Percentiles rank a stretch among this genome's conserved stretches.
Evolutionary conservation across 768 basidiomycete species (phyloP).

Genomic region (Boletus edulis): DNA sequence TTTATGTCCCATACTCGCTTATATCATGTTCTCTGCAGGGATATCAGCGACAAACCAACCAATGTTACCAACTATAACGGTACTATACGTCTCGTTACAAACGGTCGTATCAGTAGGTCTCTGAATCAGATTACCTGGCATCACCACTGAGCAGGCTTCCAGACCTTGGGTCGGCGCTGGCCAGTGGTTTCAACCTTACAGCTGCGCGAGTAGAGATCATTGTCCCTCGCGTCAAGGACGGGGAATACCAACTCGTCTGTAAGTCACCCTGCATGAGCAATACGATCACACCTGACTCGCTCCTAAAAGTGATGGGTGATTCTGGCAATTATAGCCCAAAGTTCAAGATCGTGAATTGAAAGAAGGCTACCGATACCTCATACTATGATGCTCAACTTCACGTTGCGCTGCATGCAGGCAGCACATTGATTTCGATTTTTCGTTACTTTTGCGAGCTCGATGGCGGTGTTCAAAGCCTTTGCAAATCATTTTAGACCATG

Average conservation of each 20-base stretch:
- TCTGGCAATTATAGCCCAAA: constrained; percentile 29
- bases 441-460: too few relatives aligned
- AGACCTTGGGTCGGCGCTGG: constrained; percentile 22
- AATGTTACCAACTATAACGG: constrained; percentile 34
- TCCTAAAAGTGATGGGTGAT: constrained; percentile 31
- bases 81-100: constrained; percentile 27
- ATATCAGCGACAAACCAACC: constrained; percentile 23
- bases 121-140: background rate
- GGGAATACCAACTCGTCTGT: constrained; percentile 35
- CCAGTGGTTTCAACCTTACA: constrained; percentile 28
- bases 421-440: too few relatives aligned
- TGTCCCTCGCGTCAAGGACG: constrained; percentile 30
- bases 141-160: constrained; percentile 4
- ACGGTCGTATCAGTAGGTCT: constrained; percentile 23
- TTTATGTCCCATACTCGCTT: background rate
- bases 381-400: too few relatives aligned
- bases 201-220: constrained; percentile 22
- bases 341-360: constrained; percentile 23
- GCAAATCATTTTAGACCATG: too few relatives aligned
- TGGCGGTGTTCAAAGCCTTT: too few relatives aligned
- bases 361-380: too few relatives aligned
- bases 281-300: constrained; percentile 1
- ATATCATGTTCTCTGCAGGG: constrained; percentile 22
- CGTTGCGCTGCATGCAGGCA: too few relatives aligned
- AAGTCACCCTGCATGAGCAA: constrained; percentile 8